Evolutionary conservation across 2,329 filamentous ascomycete genomes (phyloP).

Genomic region (Lojkania enalia): DNA sequence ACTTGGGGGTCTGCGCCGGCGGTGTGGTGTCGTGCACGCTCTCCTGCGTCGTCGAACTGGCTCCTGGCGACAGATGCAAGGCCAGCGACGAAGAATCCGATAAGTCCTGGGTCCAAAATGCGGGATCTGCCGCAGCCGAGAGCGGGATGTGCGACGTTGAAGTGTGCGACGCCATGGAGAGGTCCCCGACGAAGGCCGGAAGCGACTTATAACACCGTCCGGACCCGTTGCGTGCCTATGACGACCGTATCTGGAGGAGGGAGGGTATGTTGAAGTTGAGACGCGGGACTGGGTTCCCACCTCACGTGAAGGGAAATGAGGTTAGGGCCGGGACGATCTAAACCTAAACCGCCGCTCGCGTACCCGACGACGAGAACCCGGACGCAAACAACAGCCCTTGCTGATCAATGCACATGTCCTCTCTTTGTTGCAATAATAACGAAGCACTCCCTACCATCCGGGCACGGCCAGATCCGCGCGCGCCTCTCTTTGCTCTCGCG

Average conservation of each 20-base stretch:
- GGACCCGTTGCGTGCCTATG: neutral
- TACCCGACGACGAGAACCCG: constrained; percentile 15
- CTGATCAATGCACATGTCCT: neutral
- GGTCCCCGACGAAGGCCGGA: constrained; percentile 10
- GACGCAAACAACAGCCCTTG: constrained; percentile 23
- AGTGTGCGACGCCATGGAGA: constrained; percentile 34
- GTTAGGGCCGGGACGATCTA: constrained; percentile 11
- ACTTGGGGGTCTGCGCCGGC: constrained; percentile 36
- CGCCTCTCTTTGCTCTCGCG: neutral
- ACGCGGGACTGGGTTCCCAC: constrained; percentile 6
- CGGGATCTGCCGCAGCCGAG: constrained; percentile 38
- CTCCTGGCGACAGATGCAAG: constrained; percentile 35
- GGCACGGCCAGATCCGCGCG: constrained; percentile 12
- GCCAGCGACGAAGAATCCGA: constrained; percentile 31
- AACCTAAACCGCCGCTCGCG: constrained; percentile 2
- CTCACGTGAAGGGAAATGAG: neutral
- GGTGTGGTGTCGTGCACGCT: constrained; percentile 35
- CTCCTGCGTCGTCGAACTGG: constrained; percentile 34
- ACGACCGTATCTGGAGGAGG: constrained; percentile 15
- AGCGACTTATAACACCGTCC: constrained; percentile 3
- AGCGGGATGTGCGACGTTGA: constrained; percentile 26
- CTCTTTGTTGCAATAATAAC: neutral
- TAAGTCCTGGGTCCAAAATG: constrained; percentile 36
- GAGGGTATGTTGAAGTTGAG: constrained; percentile 25
- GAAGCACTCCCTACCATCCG: neutral